Evolutionary conservation across 306 rosid genomes (phyloP).

Genomic region (Vigna reflexopilosa): DNA sequence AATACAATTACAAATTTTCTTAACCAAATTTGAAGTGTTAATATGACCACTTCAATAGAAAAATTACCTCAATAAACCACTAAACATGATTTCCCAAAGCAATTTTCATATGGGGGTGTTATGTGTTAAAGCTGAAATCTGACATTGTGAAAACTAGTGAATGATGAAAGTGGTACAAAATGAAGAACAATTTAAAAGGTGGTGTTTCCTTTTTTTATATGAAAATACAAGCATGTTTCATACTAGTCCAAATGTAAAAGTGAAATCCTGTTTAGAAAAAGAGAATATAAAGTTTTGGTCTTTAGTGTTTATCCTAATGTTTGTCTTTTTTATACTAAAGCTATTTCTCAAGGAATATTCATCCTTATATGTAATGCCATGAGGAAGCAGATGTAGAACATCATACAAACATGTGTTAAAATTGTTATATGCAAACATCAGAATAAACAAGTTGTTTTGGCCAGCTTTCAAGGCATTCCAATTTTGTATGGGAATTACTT

Average conservation of each 20-base stretch:
- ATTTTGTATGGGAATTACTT: slow-evolving; percentile 1
- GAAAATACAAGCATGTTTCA: slow-evolving; percentile 7
- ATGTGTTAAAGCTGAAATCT: too few relatives aligned
- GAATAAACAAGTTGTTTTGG: slow-evolving; percentile 50
- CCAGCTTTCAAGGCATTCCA: slow-evolving; percentile 27
- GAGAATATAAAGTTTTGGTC: slow-evolving; percentile 1
- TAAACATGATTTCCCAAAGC: too few relatives aligned
- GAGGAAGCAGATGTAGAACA: slow-evolving; percentile 45
- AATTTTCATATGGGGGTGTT: too few relatives aligned
- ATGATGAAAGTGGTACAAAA: background rate
- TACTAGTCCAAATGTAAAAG: slow-evolving; percentile 29
- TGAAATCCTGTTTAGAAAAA: slow-evolving; percentile 12
- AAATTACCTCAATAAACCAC: too few relatives aligned
- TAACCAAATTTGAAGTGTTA: too few relatives aligned
- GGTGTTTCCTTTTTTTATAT: background rate
- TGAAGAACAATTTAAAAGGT: background rate
- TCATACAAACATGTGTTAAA: slow-evolving; percentile 31
- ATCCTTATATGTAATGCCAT: slow-evolving; percentile 45
- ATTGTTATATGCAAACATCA: slow-evolving; percentile 41
- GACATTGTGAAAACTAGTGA: too few relatives aligned
- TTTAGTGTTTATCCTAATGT: slow-evolving; percentile 6
- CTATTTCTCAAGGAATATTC: slow-evolving; percentile 56
- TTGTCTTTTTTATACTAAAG: slow-evolving; percentile 10
- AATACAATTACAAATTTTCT: too few relatives aligned
- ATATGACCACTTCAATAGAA: too few relatives aligned